Conservation (phyloP, 164 flowering plant species). For the Umbilicus rupestris region DNA sequence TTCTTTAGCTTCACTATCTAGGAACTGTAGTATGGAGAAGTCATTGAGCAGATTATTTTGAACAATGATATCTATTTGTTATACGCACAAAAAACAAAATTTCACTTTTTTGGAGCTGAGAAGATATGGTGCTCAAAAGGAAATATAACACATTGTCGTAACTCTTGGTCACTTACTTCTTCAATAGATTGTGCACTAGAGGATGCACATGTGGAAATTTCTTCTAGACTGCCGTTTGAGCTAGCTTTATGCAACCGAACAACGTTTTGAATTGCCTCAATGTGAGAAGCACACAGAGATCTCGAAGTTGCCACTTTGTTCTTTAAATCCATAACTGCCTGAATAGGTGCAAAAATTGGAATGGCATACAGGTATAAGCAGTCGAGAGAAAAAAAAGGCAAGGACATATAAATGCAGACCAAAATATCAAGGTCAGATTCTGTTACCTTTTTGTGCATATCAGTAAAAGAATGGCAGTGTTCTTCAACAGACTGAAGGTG, state of each 20-base stretch:
- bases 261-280: constrained; percentile 85
- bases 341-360: too few species aligned
- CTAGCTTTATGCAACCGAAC: constrained; percentile 76
- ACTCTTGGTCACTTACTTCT: constrained; percentile 32
- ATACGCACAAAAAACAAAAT: too few species aligned
- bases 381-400: neutral
- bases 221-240: constrained; percentile 65
- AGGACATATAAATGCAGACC: neutral
- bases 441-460: constrained; percentile 54
- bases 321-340: constrained; percentile 61
- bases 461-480: constrained; percentile 48
- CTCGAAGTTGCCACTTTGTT: constrained; percentile 49
- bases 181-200: constrained; percentile 42
- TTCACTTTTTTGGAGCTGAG: too few species aligned
- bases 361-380: neutral
- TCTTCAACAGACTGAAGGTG: constrained; percentile 61
- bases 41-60: neutral
- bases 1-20: constrained; percentile 37
- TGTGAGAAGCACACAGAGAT: constrained; percentile 56
- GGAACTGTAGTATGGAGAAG: constrained; percentile 31
- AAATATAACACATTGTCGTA: neutral
- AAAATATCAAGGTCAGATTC: neutral
- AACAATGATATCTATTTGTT: too few species aligned
- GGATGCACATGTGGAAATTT: constrained; percentile 46
- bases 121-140: too few species aligned